Percentiles rank a stretch among this genome's conserved stretches.
Evolutionary conservation across 768 basidiomycete species (phyloP).

Genomic region (Collybia sp.): DNA sequence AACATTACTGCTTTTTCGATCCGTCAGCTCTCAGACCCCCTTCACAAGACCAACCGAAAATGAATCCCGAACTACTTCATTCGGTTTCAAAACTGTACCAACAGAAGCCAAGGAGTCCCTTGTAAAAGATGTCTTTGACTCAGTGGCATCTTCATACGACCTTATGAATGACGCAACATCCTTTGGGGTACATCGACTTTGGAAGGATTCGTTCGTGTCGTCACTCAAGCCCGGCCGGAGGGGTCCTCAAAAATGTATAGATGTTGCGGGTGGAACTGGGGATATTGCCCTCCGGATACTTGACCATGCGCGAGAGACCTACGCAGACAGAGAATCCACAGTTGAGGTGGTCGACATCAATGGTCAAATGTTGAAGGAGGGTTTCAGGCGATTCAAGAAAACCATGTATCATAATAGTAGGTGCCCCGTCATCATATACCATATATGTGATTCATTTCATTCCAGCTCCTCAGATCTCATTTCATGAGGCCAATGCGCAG

Average conservation of each 20-base stretch:
- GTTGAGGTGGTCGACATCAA: slow-evolving; percentile 96
- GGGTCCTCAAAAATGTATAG: slow-evolving; percentile 77
- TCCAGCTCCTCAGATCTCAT: slow-evolving; percentile 86
- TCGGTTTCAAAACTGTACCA: slow-evolving; percentile 89
- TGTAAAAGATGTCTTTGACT: slow-evolving; percentile 92
- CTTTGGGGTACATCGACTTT: slow-evolving; percentile 90
- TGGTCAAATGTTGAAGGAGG: slow-evolving; percentile 91
- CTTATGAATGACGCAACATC: slow-evolving; percentile 99
- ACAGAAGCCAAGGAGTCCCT: slow-evolving; percentile 84
- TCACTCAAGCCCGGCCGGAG: slow-evolving; percentile 71
- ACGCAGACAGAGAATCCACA: slow-evolving; percentile 83
- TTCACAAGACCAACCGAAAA: slow-evolving; percentile 10
- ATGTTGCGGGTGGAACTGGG: slow-evolving; percentile 96
- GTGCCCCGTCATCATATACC: slow-evolving; percentile 15
- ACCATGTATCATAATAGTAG: slow-evolving; percentile 98
- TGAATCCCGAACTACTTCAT: slow-evolving; percentile 63
- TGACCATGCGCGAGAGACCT: slow-evolving; percentile 84
- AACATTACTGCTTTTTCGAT: not conserved
- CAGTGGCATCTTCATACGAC: slow-evolving; percentile 93
- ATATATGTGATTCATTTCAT: slow-evolving; percentile 5
- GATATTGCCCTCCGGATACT: slow-evolving; percentile 95
- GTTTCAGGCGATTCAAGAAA: slow-evolving; percentile 84
- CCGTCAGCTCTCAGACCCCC: slow-evolving; percentile 16
- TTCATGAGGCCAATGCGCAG: slow-evolving; percentile 93
- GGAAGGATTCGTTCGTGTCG: slow-evolving; percentile 91